Conservation (phyloP, 495 filamentous ascomycete genomes). For the Xylaria bambusicola region DNA sequence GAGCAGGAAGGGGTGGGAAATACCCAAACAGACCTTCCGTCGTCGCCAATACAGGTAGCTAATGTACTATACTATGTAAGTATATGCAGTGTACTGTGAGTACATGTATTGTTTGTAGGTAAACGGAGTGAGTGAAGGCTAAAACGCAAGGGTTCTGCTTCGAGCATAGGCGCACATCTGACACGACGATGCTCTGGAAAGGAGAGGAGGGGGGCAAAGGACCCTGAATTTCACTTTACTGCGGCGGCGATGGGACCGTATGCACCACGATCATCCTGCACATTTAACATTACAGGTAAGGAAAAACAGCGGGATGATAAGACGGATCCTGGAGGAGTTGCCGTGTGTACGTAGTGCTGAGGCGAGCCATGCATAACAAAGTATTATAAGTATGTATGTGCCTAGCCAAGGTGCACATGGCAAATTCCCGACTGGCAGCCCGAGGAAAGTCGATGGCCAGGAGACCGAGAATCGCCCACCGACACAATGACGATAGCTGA, state of each 20-base stretch:
- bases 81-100: too few species aligned
- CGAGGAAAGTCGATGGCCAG: background rate
- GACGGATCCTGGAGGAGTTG: constrained; percentile 11
- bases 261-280: background rate
- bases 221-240: constrained; percentile 12
- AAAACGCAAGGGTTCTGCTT: background rate
- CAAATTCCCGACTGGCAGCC: background rate
- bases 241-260: background rate
- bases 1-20: background rate
- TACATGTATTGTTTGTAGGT: too few species aligned
- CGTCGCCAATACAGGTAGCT: background rate
- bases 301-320: constrained; percentile 5
- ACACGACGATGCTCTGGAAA: constrained; percentile 5
- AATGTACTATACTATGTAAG: too few species aligned
- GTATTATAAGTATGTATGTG: too few species aligned
- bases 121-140: background rate
- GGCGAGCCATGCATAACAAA: constrained; percentile 12
- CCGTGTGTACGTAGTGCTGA: background rate
- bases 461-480: background rate
- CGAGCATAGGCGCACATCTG: background rate
- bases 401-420: constrained; percentile 8
- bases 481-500: background rate
- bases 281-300: background rate
- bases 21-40: background rate
- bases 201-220: constrained; percentile 7